Conservation (phyloP, 2,329 filamentous ascomycete genomes). For the Penicillium psychrosexuale region DNA sequence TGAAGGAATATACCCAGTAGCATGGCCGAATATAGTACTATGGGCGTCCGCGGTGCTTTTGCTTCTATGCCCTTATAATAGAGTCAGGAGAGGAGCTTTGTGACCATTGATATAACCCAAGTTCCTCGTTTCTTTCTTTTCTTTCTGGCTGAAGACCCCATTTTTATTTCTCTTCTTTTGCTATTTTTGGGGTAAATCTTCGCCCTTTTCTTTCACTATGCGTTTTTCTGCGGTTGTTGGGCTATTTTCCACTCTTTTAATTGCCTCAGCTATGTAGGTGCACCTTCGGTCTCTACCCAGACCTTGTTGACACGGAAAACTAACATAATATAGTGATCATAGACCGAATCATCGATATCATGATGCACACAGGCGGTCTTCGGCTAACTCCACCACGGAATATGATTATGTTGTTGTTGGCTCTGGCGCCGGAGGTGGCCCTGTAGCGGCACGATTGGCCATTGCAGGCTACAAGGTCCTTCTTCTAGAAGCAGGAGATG, state of each 20-base stretch:
- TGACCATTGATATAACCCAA: background rate
- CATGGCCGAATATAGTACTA: background rate
- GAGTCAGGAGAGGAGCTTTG: background rate
- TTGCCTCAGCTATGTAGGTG: constrained; percentile 17
- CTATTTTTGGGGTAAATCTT: background rate
- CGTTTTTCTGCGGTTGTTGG: constrained; percentile 10
- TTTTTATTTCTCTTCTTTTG: background rate
- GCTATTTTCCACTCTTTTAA: constrained; percentile 14
- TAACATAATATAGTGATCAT: constrained; percentile 9
- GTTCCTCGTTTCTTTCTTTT: background rate
- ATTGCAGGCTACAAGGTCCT: constrained; percentile 58
- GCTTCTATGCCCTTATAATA: constrained; percentile 3
- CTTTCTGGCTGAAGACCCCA: background rate
- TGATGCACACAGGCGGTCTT: constrained; percentile 6
- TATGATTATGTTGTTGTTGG: constrained; percentile 65
- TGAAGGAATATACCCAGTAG: background rate
- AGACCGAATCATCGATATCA: constrained; percentile 5
- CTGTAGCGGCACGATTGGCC: constrained; percentile 59
- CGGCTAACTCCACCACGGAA: constrained; percentile 5
- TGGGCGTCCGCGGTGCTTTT: background rate
- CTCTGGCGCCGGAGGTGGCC: constrained; percentile 58
- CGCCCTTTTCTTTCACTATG: constrained; percentile 1
- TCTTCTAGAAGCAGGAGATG: constrained; percentile 61
- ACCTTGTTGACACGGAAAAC: background rate
- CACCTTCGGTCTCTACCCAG: background rate